Base-by-base conservation (phyloP, 805 yeast species). In the Sugiyamaella smithiae region DNA sequence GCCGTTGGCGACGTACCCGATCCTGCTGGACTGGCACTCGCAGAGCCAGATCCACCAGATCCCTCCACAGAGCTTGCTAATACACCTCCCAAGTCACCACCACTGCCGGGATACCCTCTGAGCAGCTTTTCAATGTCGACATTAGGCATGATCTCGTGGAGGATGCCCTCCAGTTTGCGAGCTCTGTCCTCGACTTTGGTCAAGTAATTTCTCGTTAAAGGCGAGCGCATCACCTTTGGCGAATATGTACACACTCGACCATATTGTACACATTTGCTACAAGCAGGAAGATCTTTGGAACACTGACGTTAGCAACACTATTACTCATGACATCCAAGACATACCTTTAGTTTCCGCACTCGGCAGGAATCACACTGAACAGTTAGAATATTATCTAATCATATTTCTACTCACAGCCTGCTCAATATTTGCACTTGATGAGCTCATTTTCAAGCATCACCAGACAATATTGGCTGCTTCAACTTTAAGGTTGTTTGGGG, bases 351-450 rank as follows among this genome's bases (percentile, higher is more conserved):
- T 66, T 88, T 88, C 48, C 93, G 73, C 56, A 81, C 78, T 31
- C 96, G 77, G 63, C 96, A 88, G 2, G 90, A 81, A 65, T 88
- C 96, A 66, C 96, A 88, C 75, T 63, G 43, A 26, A 8, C 7
- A 35, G 26, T 20, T 37, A 29, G 32, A 5, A 5, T 17, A n/a
- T 5, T n/a, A 22, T 26, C 24, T 33, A 20, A 9, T 7, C 23
- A 11, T 9, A 19, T 11, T 14, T 16, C 5, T 17, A 55, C 65
- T 40, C 48, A 61, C 65, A 17, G 65, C 65, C 42, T 61, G 65
- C 46, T 61, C 64, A 28, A 61, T 52, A 32, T 60, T 40, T 20
- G 24, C 26, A 22, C 12, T 26, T 20, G 38, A 3, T 12, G 38
- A 16, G 16, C 38, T 35, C 38, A 35, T 35, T 3, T 35, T 35